Conservation (phyloP, 2,329 filamentous ascomycete species). For the Pseudogymnoascus sp. region DNA sequence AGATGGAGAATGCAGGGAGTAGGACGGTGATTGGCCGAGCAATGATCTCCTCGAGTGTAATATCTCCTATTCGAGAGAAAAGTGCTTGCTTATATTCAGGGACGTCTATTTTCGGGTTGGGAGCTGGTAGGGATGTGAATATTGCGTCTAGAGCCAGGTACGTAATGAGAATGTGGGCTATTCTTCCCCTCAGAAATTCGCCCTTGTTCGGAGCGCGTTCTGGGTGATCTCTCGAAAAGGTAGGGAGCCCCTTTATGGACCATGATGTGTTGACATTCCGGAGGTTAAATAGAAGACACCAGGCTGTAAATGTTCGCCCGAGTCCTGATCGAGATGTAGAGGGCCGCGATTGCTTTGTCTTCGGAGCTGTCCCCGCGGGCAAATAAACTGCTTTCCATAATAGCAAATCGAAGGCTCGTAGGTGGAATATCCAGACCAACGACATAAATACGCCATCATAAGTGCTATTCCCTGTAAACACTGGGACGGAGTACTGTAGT, state of each 20-base stretch:
- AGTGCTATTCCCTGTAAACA: not conserved
- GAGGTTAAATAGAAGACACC: not conserved
- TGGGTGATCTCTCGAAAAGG: not conserved
- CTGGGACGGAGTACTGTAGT: not conserved
- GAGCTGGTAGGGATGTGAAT: not conserved
- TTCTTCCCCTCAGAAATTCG: not conserved
- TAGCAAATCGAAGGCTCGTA: not conserved
- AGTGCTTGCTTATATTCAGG: not conserved
- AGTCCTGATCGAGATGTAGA: not conserved
- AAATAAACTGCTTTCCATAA: not conserved
- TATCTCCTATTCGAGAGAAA: not conserved
- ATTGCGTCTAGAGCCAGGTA: not conserved
- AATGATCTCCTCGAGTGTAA: not conserved
- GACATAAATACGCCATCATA: slow-evolving; percentile 3
- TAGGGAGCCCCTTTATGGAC: not conserved
- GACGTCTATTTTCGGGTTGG: not conserved
- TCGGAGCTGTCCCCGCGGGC: not conserved
- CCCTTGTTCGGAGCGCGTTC: not conserved
- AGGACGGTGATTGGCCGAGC: not conserved
- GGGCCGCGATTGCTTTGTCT: not conserved
- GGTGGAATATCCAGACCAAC: not conserved
- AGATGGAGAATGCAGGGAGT: not conserved
- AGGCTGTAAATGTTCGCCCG: not conserved
- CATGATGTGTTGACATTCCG: not conserved
- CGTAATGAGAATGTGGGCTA: not conserved